Evolutionary conservation across 306 rosid genomes (phyloP), one percentile per base, ranked within the genome.

Genomic region (Vigna reflexopilosa): DNA sequence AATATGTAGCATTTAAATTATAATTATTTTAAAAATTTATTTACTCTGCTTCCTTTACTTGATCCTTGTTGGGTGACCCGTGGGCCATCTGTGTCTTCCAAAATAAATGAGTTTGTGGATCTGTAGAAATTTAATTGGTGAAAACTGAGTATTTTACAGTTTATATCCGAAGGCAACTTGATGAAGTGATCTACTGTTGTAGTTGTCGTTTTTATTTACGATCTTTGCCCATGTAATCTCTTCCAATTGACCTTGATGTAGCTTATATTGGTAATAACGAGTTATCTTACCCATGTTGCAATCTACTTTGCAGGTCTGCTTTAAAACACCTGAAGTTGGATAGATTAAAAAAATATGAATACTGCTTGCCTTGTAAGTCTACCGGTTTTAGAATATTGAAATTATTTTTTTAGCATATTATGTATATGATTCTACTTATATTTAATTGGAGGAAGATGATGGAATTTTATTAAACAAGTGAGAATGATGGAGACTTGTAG

Each of bases 361-460:
- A 93, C 84, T 93, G 98, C 88, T 73, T 93, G 85, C 96, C 98
- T 49, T 93, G 98, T 93, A 85, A 84, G 96, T 86, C 75, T 66
- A 56, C 73, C 42, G 47, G 65, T 45, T 68, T 56, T 38, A 48
- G 30, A 57, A 40, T 70, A 50, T 75, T 48, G 58, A 20, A 50
- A 57, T 75, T 55, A 11, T 10, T 71, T 55, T 68, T 11, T 4
- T 6, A 51, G 2, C 45, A 12, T 30, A 19, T 54, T 42, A 20
- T 47, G 48, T 65, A 12, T 32, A 2, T 0, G 7, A 34, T 76
- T 49, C n/a, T 72, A 16, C 58, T 76, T 57, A 15, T 73, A n/a
- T 65, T 38, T 13, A 30, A 9, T 67, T 50, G 44, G 28, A 24
- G 44, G 34, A 20, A 36, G 73, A 65, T 76, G 58, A 38, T 48